phyloP scores from a whole-genome alignment of 768 basidiomycete species.

The Saitozyma sp. region DNA sequence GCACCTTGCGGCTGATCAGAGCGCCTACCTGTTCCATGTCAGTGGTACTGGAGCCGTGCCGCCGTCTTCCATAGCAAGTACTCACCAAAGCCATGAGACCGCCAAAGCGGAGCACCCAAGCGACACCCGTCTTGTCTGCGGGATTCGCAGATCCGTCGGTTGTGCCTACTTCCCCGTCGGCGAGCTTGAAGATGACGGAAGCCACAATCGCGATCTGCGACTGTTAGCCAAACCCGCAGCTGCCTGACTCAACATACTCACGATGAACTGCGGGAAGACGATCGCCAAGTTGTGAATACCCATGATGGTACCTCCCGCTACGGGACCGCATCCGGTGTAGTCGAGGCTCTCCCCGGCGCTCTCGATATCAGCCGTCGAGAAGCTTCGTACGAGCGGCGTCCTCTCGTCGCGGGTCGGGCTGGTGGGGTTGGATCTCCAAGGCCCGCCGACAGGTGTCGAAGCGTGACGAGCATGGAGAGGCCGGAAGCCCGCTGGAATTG shows the following conservation, averaged over 20 bases:
- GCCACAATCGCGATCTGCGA: slow-evolving; percentile 79
- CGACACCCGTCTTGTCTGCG: slow-evolving; percentile 79
- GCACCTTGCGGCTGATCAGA: slow-evolving; percentile 72
- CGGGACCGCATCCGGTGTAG: slow-evolving; percentile 51
- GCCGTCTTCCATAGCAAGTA: not conserved
- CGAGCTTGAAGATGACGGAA: slow-evolving; percentile 78
- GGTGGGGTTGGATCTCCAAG: slow-evolving; percentile 32
- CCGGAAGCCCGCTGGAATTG: slow-evolving; percentile 55
- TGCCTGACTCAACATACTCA: slow-evolving; percentile 55
- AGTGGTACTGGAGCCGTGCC: slow-evolving; percentile 1
- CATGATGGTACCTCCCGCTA: slow-evolving; percentile 85
- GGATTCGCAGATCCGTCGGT: slow-evolving; percentile 57
- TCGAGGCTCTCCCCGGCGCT: slow-evolving; percentile 45
- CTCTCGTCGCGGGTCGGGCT: slow-evolving; percentile 37
- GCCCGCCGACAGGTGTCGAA: slow-evolving; percentile 40
- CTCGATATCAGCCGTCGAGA: slow-evolving; percentile 52
- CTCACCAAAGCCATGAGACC: slow-evolving; percentile 74
- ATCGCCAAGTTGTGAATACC: slow-evolving; percentile 95
- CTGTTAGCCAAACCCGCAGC: slow-evolving; percentile 1
- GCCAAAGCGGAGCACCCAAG: slow-evolving; percentile 91
- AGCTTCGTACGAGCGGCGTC: slow-evolving; percentile 52
- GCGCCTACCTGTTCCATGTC: slow-evolving; percentile 62
- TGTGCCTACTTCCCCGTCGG: slow-evolving; percentile 57
- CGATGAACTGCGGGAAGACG: slow-evolving; percentile 90
- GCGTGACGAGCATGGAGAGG: slow-evolving; percentile 50